These are phyloP conservation scores for Polychaeton citri DNA, from an alignment of 2,329 filamentous ascomycete genomes.

Conservation along the genomic window DNA sequence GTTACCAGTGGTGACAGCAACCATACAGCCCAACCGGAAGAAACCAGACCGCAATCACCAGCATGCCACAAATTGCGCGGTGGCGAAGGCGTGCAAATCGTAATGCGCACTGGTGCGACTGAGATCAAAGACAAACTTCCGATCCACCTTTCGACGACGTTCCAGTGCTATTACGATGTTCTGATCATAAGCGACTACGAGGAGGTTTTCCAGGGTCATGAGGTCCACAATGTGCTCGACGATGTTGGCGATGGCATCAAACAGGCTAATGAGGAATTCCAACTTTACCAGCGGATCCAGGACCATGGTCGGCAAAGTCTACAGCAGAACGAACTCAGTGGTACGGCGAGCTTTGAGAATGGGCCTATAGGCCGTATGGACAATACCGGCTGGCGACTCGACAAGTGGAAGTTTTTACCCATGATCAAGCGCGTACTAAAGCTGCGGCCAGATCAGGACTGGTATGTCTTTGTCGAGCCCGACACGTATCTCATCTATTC, in stretches of 20 bases:
- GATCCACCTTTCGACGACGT: slow-evolving; percentile 39
- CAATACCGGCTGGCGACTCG: slow-evolving; percentile 22
- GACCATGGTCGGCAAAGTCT: slow-evolving; percentile 1
- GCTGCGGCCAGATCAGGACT: slow-evolving; percentile 35
- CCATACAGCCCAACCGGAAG: not conserved
- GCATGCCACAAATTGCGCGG: slow-evolving; percentile 14
- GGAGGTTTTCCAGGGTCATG: slow-evolving; percentile 37
- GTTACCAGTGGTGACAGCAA: not conserved
- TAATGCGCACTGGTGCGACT: slow-evolving; percentile 46
- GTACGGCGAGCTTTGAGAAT: not conserved
- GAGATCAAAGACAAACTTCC: slow-evolving; percentile 43
- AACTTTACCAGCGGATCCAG: slow-evolving; percentile 4
- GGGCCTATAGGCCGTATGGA: slow-evolving; percentile 13
- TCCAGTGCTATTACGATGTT: slow-evolving; percentile 42
- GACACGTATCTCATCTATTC: slow-evolving; percentile 45
- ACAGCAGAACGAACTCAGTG: slow-evolving; percentile 2
- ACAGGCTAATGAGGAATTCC: slow-evolving; percentile 4
- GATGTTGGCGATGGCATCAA: slow-evolving; percentile 17
- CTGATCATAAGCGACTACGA: slow-evolving; percentile 47
- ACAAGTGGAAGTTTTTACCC: slow-evolving; percentile 35
- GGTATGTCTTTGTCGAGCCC: slow-evolving; percentile 47
- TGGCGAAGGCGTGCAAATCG: slow-evolving; percentile 39
- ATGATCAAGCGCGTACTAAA: slow-evolving; percentile 22
- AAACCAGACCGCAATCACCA: not conserved
- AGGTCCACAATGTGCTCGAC: slow-evolving; percentile 37